Evolutionary conservation across 257 asterid genomes (phyloP), one percentile per base, ranked within the genome.

Genomic region (Anisodus acutangulus): DNA sequence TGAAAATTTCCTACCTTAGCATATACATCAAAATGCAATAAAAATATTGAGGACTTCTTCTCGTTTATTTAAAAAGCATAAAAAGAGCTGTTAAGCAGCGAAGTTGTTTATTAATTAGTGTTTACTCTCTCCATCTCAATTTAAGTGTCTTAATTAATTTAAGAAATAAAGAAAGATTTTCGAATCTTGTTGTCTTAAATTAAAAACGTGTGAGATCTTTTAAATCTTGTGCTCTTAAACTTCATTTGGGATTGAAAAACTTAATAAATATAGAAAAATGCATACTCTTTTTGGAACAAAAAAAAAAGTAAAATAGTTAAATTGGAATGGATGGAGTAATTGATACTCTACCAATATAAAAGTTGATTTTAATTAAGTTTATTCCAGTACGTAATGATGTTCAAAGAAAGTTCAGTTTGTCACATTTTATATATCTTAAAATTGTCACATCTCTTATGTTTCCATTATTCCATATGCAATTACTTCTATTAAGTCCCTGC

Each of bases 11-110:
- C 2, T 5, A 41, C 45, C 45, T 1, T 41, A 15, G 63, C 6
- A 58, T 58, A 58, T 22, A 7, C 16, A 15, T 58, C 22, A 58
- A 58, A 16, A 4, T 58, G 63, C 22, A 58, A 58, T 2, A 58
- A 15, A 6, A 16, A 4, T 12, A 54, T 13, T 54, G 59, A 2
- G 63, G 16, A 16, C 9, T 16, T 58, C 0, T 58, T 58, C 63
- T 16, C 63, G 15, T 13, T 1, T 57, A 58, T 58, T 58, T 22
- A 16, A 16, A 7, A 58, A 58, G 63, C 63, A 87, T 83, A 83
- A 41, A 53, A 76, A 85, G 82, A 87, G 88, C 86, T 85, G 89
- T 67, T 82, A 19, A 78, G 69, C 60, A 68, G 66, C 79, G 7
- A 69, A 17, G 9, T 22, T 49, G 41, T 76, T 19, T 62, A 62